Evolutionary conservation across 345 rosid species (phyloP), one percentile per base, ranked within the genome.

Genomic region (Boechera retrofracta): DNA sequence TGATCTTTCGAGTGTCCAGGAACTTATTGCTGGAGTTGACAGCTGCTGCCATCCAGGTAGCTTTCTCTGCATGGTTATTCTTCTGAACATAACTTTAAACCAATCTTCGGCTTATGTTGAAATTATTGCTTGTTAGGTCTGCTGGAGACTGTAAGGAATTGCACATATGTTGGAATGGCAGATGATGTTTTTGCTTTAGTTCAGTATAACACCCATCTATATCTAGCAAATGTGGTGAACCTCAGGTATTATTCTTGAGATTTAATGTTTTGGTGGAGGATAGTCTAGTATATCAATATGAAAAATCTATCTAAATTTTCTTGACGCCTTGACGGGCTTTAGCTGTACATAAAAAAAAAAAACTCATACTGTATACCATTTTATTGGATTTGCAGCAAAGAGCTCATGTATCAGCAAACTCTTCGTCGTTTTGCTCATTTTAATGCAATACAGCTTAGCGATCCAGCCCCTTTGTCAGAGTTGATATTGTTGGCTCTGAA

Each of bases 101-200:
- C 42, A 61, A 72, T 55, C 41, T 48, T 57, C 29, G 7, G 32
- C 12, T 29, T 36, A 57, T 79, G 44, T 59, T 28, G 36, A 69
- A 18, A 45, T n/a, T 59, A 60, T 82, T 45, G 13, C 42, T 75
- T 76, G 39, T 66, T 69, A 94, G 98, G 90, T 79, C 78, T 95
- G 76, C 86, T 90, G 84, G 98, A 92, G 57, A 83, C 87, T 70
- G 84, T 90, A 24, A 86, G 86, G 67, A 84, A 89, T 16, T 87
- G 98, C 85, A 88, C 95, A 4, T 95, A 87, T 85, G 85, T 95
- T 80, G 99, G 99, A 78, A 92, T 95, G 99, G 97, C 92, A 35
- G 96, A 95, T 85, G 96, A 92, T 80, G 83, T 81, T 80, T 89
- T 86, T 82, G 98, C 96, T 61, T 81, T 94, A 81, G 83, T 94